A percentile compares a stretch with the other conserved stretches of the same genome.
Evolutionary conservation across 2,329 filamentous ascomycete species (phyloP).

Genomic region (Talaromyces sp.): DNA sequence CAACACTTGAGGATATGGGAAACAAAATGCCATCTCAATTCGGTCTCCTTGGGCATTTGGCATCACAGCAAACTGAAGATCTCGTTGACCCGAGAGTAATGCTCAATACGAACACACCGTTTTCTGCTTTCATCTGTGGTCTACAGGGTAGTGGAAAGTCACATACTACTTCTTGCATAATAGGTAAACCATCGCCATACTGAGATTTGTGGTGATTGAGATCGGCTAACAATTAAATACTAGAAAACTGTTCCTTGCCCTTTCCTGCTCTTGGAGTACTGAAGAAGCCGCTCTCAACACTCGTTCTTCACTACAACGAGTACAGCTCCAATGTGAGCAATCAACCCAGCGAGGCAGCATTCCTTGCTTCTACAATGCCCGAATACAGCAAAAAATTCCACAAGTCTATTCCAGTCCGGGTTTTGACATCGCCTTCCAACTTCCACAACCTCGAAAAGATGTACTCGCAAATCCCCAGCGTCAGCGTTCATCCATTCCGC

Average conservation of each 20-base stretch:
- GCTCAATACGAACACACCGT: slow-evolving; percentile 18
- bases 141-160: slow-evolving; percentile 62
- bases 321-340: slow-evolving; percentile 37
- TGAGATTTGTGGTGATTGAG: too few relatives aligned
- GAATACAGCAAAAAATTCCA: slow-evolving; percentile 15
- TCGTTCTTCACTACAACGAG: slow-evolving; percentile 58
- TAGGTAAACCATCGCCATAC: slow-evolving; percentile 32
- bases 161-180: slow-evolving; percentile 57
- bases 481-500: slow-evolving; percentile 22
- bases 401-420: slow-evolving; percentile 21
- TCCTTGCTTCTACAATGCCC: slow-evolving; percentile 18
- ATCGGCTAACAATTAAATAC: background rate
- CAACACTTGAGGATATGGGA: slow-evolving; percentile 16
- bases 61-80: slow-evolving; percentile 13
- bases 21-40: slow-evolving; percentile 17
- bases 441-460: slow-evolving; percentile 21
- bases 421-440: slow-evolving; percentile 27
- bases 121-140: slow-evolving; percentile 56
- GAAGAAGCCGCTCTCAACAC: slow-evolving; percentile 47
- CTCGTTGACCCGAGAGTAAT: slow-evolving; percentile 17
- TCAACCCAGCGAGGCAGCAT: slow-evolving; percentile 52
- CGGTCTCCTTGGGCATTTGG: slow-evolving; percentile 16
- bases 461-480: slow-evolving; percentile 25
- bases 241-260: slow-evolving; percentile 19
- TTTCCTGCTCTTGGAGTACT: slow-evolving; percentile 41